Conservation (phyloP, 208 protist genomes). For the Crithidia expoeki region DNA sequence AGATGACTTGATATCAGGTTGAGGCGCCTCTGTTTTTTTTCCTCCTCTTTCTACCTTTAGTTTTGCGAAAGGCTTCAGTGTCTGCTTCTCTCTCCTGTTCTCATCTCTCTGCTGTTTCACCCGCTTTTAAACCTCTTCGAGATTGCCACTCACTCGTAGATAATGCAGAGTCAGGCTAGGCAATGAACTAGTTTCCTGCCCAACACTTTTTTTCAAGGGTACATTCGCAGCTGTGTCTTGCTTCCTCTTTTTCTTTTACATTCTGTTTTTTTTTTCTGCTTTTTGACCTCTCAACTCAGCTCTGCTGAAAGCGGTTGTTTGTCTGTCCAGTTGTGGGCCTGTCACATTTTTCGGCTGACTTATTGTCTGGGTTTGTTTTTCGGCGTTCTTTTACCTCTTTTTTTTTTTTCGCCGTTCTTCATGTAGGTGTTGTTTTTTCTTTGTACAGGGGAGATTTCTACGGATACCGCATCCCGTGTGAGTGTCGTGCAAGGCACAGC, state of each 20-base stretch:
- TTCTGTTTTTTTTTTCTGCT: conserved; percentile 10
- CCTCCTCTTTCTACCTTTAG: conserved; percentile 5
- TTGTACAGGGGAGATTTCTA: neutral
- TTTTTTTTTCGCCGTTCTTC: conserved; percentile 4
- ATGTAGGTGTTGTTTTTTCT: neutral
- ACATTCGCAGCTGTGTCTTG: conserved; percentile 7
- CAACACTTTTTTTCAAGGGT: no score
- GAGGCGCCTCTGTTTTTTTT: conserved; percentile 16
- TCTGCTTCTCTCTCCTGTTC: conserved; percentile 28
- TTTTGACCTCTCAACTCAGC: no score
- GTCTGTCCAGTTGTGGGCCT: neutral
- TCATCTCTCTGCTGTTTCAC: conserved; percentile 16
- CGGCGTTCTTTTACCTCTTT: no score
- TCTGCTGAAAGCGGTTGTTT: no score
- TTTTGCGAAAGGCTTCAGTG: conserved; percentile 1
- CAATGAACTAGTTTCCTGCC: no score
- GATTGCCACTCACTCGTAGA: no score
- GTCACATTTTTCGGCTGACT: no score
- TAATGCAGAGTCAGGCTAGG: no score
- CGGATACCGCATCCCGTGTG: conserved; percentile 5
- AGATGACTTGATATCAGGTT: no score
- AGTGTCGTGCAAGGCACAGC: neutral
- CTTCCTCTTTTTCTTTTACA: conserved; percentile 2
- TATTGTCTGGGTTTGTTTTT: no score
- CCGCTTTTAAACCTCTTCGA: no score